Evolutionary conservation across 257 asterid genomes (phyloP).

Genomic region (Scutellaria barbata): DNA sequence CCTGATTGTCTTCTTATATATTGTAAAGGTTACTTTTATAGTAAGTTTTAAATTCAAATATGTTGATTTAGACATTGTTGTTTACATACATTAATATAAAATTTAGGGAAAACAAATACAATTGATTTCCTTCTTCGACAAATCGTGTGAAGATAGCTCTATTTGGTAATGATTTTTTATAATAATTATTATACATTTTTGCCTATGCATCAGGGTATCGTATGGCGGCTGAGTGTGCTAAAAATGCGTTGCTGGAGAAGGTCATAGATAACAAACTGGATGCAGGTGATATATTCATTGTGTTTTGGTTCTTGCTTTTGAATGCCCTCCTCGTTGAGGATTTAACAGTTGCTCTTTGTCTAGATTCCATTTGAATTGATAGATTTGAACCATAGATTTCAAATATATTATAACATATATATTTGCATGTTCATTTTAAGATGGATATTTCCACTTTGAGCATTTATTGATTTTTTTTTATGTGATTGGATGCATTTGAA

Average conservation of each 20-base stretch:
- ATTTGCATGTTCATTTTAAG: neutral
- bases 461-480: neutral
- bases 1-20: neutral
- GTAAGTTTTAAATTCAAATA: slow-evolving; percentile 17
- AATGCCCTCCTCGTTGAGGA: neutral
- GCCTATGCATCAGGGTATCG: slow-evolving; percentile 66
- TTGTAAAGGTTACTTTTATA: neutral
- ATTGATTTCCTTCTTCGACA: neutral
- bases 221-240: slow-evolving; percentile 91
- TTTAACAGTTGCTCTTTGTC: neutral
- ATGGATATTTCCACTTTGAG: neutral
- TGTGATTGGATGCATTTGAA: neutral
- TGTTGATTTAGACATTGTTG: neutral
- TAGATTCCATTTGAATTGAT: neutral
- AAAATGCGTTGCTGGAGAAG: slow-evolving; percentile 77
- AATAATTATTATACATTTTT: neutral
- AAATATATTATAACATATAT: neutral
- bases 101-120: neutral
- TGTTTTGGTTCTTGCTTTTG: slow-evolving; percentile 1
- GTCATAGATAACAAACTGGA: slow-evolving; percentile 87
- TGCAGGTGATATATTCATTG: slow-evolving; percentile 56
- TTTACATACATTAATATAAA: neutral
- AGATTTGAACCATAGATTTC: too few species aligned
- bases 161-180: neutral
- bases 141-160: slow-evolving; percentile 2